phyloP scores from a whole-genome alignment of 1,139 yeast species.

The Eremothecium sinecaudum region DNA sequence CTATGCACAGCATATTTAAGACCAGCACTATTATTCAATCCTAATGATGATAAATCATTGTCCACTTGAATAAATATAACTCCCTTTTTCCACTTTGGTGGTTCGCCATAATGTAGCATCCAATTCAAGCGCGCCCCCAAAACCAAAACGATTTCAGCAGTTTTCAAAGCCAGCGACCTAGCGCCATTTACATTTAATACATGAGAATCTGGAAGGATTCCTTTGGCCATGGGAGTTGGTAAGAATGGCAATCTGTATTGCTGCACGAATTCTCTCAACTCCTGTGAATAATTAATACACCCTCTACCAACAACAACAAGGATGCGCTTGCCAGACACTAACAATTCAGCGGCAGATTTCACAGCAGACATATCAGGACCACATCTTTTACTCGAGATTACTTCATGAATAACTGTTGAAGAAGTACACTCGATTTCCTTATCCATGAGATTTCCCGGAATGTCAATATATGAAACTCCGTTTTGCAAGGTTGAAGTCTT shows the following conservation, averaged over 20 bases:
- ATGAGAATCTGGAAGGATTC: conserved; percentile 46
- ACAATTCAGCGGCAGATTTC: conserved; percentile 29
- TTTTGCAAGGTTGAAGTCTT: conserved; percentile 39
- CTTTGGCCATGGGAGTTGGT: conserved; percentile 71
- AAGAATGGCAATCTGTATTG: conserved; percentile 42
- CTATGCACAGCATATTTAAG: conserved; percentile 31
- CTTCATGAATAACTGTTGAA: conserved; percentile 1
- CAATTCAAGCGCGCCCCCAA: conserved; percentile 59
- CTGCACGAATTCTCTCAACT: conserved; percentile 35
- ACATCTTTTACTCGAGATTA: conserved; percentile 13
- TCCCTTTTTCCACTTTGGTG: conserved; percentile 39
- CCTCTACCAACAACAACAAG: conserved; percentile 58
- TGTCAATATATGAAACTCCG: conserved; percentile 50
- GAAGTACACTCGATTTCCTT: conserved; percentile 14
- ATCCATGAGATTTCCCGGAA: conserved; percentile 54
- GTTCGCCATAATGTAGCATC: conserved; percentile 55
- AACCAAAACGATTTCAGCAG: conserved; percentile 47
- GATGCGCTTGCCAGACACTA: conserved; percentile 35
- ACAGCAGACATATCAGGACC: conserved; percentile 37
- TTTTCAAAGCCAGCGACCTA: conserved; percentile 44
- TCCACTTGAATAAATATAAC: conserved; percentile 51
- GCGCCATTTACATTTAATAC: conserved; percentile 47
- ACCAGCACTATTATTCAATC: conserved; percentile 31
- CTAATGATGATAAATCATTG: conserved; percentile 42
- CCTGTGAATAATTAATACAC: conserved; percentile 38